phyloP scores from a whole-genome alignment of 208 protist species.

The Acanthamoeba comandoni region DNA sequence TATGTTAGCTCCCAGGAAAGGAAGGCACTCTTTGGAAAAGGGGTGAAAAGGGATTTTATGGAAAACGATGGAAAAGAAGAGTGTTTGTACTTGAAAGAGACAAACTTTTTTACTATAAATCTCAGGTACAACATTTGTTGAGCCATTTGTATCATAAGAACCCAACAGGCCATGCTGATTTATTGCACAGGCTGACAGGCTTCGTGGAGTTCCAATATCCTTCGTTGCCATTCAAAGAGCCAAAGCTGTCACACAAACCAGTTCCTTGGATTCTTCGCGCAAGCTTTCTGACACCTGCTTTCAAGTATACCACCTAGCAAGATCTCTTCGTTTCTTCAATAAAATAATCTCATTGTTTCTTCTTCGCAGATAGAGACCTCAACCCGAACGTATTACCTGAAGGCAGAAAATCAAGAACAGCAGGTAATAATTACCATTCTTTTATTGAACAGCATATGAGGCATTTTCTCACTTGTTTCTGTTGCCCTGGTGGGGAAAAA shows the following conservation, averaged over 20 bases:
- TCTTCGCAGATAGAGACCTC: conserved; percentile 33
- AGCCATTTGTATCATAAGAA: neutral
- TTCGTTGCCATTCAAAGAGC: conserved; percentile 9
- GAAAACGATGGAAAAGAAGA: conserved; percentile 20
- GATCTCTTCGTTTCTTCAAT: neutral
- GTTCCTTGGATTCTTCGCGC: conserved; percentile 19
- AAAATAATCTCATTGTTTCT: neutral
- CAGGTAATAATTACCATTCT: conserved; percentile 30
- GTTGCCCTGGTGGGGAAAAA: neutral
- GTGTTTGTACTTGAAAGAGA: conserved; percentile 4
- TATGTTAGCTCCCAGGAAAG: conserved; percentile 52
- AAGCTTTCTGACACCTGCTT: conserved; percentile 10
- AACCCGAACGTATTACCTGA: conserved; percentile 1
- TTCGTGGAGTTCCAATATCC: neutral
- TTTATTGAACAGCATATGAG: neutral
- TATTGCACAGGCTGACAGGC: neutral
- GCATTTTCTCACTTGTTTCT: neutral
- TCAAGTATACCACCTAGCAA: neutral
- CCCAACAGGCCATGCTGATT: neutral
- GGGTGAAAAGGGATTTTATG: neutral
- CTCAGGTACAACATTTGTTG: neutral
- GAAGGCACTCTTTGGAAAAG: conserved; percentile 13
- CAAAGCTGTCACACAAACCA: neutral
- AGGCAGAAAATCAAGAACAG: conserved; percentile 25
- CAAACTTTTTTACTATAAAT: conserved; percentile 57